These are phyloP conservation scores for Agrocybe chaxingu DNA, from an alignment of 768 basidiomycete genomes.

Conservation along the genomic window DNA sequence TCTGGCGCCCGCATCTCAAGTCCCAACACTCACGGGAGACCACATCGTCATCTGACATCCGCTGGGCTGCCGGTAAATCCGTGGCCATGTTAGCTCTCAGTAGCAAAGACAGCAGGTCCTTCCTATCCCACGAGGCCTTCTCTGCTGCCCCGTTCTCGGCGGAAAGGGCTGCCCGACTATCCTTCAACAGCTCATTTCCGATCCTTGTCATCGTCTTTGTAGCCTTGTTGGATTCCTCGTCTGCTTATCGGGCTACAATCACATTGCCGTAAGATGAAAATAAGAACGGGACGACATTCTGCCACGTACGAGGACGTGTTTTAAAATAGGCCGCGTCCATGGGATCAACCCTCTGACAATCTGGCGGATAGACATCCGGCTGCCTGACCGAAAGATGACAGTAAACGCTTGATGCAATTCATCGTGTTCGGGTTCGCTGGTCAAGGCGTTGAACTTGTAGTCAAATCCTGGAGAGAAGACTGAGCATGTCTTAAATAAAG, in stretches of 20 bases:
- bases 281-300: background rate
- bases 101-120: slow-evolving; percentile 60
- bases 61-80: slow-evolving; percentile 52
- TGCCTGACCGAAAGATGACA: slow-evolving; percentile 43
- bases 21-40: slow-evolving; percentile 38
- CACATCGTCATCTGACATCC: slow-evolving; percentile 62
- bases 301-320: background rate
- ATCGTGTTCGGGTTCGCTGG: slow-evolving; percentile 30
- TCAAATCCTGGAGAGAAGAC: slow-evolving; percentile 23
- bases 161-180: slow-evolving; percentile 42
- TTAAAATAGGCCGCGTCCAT: slow-evolving; percentile 33
- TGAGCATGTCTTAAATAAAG: slow-evolving; percentile 24
- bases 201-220: slow-evolving; percentile 44
- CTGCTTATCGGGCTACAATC: slow-evolving; percentile 28
- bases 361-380: slow-evolving; percentile 28
- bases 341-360: slow-evolving; percentile 35
- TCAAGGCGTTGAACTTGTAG: slow-evolving; percentile 31
- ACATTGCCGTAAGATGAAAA: background rate
- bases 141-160: slow-evolving; percentile 26
- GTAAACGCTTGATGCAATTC: slow-evolving; percentile 54
- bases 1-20: background rate
- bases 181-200: slow-evolving; percentile 42
- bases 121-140: slow-evolving; percentile 28
- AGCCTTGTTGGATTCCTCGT: slow-evolving; percentile 26
- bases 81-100: slow-evolving; percentile 63